A percentile compares a stretch with the other conserved stretches of the same genome.
phyloP scores from a whole-genome alignment of 805 yeast genomes.

The Priceomyces fermenticarens region DNA sequence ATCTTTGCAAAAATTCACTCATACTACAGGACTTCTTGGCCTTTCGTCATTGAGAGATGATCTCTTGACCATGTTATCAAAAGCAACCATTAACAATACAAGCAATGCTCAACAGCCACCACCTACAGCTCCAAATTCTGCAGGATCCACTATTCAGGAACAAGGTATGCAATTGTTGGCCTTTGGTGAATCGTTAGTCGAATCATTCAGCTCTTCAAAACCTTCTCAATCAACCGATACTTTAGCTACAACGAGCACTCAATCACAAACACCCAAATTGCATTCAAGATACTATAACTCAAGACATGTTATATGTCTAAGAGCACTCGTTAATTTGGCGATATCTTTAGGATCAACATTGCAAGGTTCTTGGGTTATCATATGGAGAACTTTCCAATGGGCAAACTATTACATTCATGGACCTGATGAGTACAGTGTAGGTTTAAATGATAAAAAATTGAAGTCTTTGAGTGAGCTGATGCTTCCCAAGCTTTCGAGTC shows the following conservation, averaged over 20 bases:
- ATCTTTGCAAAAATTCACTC: conserved; percentile 76
- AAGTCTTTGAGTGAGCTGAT: conserved; percentile 15
- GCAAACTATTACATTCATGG: conserved; percentile 69
- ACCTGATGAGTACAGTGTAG: conserved; percentile 31
- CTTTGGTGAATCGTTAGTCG: conserved; percentile 51
- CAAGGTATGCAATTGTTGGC: conserved; percentile 38
- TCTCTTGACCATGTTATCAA: conserved; percentile 25
- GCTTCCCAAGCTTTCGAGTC: conserved; percentile 35
- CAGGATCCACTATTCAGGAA: conserved; percentile 9
- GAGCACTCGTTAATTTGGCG: conserved; percentile 77
- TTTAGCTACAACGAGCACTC: background rate
- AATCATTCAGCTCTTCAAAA: conserved; percentile 44
- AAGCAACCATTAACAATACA: conserved; percentile 17
- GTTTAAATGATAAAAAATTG: conserved; percentile 28
- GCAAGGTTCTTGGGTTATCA: conserved; percentile 60
- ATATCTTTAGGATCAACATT: conserved; percentile 78
- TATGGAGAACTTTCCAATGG: conserved; percentile 72
- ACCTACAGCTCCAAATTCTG: background rate
- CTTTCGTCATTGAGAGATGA: conserved; percentile 56
- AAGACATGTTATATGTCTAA: conserved; percentile 69
- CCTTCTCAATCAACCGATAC: conserved; percentile 17
- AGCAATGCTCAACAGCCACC: conserved; percentile 2
- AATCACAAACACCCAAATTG: background rate
- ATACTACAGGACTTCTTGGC: conserved; percentile 75
- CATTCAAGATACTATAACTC: conserved; percentile 45